phyloP scores from a whole-genome alignment of 2,329 filamentous ascomycete species.

The Claviceps spartinae region DNA sequence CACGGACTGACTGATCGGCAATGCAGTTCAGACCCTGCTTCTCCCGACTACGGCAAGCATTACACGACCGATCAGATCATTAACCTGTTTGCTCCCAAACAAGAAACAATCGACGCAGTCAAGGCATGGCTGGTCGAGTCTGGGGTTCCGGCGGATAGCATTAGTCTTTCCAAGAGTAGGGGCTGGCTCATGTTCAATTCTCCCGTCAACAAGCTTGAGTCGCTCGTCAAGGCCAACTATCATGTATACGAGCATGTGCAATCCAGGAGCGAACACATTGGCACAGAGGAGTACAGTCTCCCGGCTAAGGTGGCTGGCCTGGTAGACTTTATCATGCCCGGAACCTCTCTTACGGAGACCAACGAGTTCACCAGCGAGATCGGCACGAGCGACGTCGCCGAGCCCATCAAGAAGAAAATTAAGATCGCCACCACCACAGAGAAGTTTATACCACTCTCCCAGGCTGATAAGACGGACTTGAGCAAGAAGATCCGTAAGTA shows the following conservation, averaged over 20 bases:
- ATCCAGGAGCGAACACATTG: conserved; percentile 21
- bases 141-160: conserved; percentile 33
- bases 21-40: conserved; percentile 25
- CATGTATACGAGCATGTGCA: conserved; percentile 32
- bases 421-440: neutral
- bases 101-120: conserved; percentile 34
- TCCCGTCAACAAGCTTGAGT: conserved; percentile 38
- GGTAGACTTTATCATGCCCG: conserved; percentile 29
- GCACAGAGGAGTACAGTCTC: conserved; percentile 28
- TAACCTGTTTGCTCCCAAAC: conserved; percentile 27
- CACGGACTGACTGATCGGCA: neutral
- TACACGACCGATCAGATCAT: conserved; percentile 30
- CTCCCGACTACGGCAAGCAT: conserved; percentile 32
- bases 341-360: conserved; percentile 12
- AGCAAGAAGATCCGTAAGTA: neutral
- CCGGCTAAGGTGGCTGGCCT: conserved; percentile 23
- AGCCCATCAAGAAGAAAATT: neutral
- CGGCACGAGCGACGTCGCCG: too few species aligned
- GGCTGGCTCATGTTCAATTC: conserved; percentile 43
- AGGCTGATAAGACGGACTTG: neutral
- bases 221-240: conserved; percentile 38
- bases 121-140: conserved; percentile 38
- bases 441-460: neutral
- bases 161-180: conserved; percentile 35
- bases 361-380: neutral